Evolutionary conservation across 2,329 filamentous ascomycete species (phyloP).

Genomic region (Mollisiaceae sp.): DNA sequence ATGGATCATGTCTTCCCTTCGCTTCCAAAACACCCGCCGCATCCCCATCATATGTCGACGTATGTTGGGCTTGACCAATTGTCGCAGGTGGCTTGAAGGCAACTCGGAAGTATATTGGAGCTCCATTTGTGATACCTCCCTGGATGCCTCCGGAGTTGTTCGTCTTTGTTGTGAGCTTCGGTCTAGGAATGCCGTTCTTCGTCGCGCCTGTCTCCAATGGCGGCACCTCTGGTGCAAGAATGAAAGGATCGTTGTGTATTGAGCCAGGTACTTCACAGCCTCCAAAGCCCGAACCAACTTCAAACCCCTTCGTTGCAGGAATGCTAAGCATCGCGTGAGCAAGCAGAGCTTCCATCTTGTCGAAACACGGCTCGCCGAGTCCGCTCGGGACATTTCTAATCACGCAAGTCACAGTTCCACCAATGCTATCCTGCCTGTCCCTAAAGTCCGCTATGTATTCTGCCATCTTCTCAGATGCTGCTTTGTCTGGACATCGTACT

Average conservation of each 20-base stretch:
- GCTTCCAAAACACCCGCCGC: slow-evolving; percentile 78
- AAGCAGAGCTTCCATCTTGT: slow-evolving; percentile 91
- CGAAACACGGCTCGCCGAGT: slow-evolving; percentile 91
- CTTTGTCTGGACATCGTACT: slow-evolving; percentile 80
- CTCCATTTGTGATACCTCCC: slow-evolving; percentile 93
- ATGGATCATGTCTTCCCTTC: slow-evolving; percentile 94
- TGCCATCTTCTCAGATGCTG: slow-evolving; percentile 73
- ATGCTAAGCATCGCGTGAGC: slow-evolving; percentile 95
- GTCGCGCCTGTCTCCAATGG: slow-evolving; percentile 52
- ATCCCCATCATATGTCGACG: slow-evolving; percentile 76
- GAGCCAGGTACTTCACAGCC: slow-evolving; percentile 87
- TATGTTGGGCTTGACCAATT: slow-evolving; percentile 86
- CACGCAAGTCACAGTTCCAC: slow-evolving; percentile 92
- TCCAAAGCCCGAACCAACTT: slow-evolving; percentile 90
- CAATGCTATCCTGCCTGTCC: slow-evolving; percentile 85
- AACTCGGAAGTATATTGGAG: slow-evolving; percentile 91
- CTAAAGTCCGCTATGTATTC: slow-evolving; percentile 77
- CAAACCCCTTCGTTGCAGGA: slow-evolving; percentile 93
- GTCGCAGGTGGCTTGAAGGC: slow-evolving; percentile 96
- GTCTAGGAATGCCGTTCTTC: slow-evolving; percentile 53
- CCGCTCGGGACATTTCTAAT: slow-evolving; percentile 85
- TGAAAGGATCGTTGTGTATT: slow-evolving; percentile 89
- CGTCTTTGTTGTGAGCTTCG: slow-evolving; percentile 81
- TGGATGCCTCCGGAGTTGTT: slow-evolving; percentile 97
- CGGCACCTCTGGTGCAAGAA: slow-evolving; percentile 53